These are phyloP conservation scores for Huntiella savannae DNA, from an alignment of 2,329 filamentous ascomycete genomes.

Conservation along the genomic window DNA sequence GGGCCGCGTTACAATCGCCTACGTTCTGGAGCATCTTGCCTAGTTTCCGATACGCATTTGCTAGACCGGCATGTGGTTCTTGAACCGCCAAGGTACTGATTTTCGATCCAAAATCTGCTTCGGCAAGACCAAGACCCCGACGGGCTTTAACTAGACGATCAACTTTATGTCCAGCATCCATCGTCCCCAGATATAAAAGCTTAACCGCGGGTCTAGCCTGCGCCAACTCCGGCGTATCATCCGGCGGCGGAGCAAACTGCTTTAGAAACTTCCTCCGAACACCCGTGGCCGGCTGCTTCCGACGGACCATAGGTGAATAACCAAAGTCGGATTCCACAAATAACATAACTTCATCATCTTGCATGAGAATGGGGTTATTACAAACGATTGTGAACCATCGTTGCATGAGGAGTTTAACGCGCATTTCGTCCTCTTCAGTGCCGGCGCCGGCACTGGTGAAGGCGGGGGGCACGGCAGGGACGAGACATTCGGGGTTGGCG, in stretches of 20 bases:
- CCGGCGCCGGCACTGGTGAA: slow-evolving; percentile 84
- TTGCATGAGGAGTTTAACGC: slow-evolving; percentile 79
- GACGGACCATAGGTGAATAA: slow-evolving; percentile 85
- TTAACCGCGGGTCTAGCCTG: slow-evolving; percentile 83
- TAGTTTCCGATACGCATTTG: slow-evolving; percentile 83
- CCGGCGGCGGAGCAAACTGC: slow-evolving; percentile 91
- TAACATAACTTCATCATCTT: slow-evolving; percentile 90
- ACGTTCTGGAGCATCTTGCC: slow-evolving; percentile 85
- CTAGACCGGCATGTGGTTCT: slow-evolving; percentile 73
- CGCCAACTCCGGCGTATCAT: slow-evolving; percentile 88
- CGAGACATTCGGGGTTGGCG: slow-evolving; percentile 88
- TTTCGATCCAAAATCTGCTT: slow-evolving; percentile 86
- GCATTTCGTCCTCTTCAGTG: slow-evolving; percentile 82
- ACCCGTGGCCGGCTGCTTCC: slow-evolving; percentile 91
- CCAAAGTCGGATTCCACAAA: slow-evolving; percentile 99
- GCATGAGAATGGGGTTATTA: slow-evolving; percentile 76
- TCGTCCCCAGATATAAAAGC: slow-evolving; percentile 81
- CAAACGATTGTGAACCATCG: slow-evolving; percentile 91
- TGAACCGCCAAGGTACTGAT: slow-evolving; percentile 71
- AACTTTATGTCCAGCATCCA: slow-evolving; percentile 95
- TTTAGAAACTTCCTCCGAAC: slow-evolving; percentile 90
- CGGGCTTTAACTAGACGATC: slow-evolving; percentile 84
- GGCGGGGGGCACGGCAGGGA: slow-evolving; percentile 88
- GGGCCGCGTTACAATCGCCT: slow-evolving; percentile 87
- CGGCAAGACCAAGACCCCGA: slow-evolving; percentile 73